phyloP scores from a whole-genome alignment of 176 grass and related monocot genomes.

The Bonia amplexicaulis region DNA sequence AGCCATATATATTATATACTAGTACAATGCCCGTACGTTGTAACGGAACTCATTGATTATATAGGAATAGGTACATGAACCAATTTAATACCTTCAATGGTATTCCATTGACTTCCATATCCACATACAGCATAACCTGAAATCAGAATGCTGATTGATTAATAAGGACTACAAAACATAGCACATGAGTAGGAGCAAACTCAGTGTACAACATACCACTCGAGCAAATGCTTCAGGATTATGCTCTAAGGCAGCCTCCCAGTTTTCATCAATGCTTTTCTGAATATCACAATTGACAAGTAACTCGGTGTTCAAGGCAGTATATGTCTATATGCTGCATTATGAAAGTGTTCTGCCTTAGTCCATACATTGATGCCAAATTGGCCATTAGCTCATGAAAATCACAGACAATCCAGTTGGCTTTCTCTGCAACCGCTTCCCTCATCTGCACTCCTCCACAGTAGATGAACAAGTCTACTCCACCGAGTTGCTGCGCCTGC shows the following conservation, averaged over 20 bases:
- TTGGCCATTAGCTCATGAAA: too few relatives aligned
- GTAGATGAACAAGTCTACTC: too few relatives aligned
- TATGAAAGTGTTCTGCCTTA: too few relatives aligned
- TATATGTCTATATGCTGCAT: too few relatives aligned
- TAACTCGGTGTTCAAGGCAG: too few relatives aligned
- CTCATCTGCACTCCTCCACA: too few relatives aligned
- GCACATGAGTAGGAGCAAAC: background rate
- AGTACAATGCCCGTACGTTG: too few relatives aligned
- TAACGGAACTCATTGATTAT: background rate
- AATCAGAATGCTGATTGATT: slow-evolving; percentile 14
- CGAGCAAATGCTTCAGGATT: slow-evolving; percentile 98
- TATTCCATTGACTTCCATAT: slow-evolving; percentile 99
- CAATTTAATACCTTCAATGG: slow-evolving; percentile 78
- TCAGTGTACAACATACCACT: slow-evolving; percentile 62
- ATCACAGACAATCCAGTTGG: too few relatives aligned
- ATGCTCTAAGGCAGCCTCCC: slow-evolving; percentile 96
- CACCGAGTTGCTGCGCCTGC: too few relatives aligned
- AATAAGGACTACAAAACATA: slow-evolving; percentile 9
- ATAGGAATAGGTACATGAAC: slow-evolving; percentile 2
- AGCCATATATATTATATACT: too few relatives aligned
- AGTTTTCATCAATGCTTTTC: slow-evolving; percentile 99
- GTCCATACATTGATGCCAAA: too few relatives aligned
- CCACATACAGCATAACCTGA: slow-evolving; percentile 96
- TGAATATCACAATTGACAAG: slow-evolving; percentile 38
- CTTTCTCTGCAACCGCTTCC: too few relatives aligned